Base-by-base conservation (phyloP, 257 asterid species). In the Ilex asprella region DNA sequence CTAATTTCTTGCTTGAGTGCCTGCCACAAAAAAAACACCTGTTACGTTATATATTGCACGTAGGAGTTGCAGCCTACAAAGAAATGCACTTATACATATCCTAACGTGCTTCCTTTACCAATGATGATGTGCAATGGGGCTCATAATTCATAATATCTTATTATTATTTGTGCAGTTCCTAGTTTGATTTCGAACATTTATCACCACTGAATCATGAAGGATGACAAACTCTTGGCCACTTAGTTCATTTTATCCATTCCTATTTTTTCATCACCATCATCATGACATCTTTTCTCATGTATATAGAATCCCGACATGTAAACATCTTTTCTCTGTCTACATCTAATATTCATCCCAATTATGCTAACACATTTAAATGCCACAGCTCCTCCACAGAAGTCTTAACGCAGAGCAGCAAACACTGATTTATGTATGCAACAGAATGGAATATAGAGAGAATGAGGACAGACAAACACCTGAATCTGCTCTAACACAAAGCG, bases 1-100 rank as follows among this genome's bases (percentile, higher is more conserved):
- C 99, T 87, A 43, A 89, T 76, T 67, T 93, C 95, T 69, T 82
- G 84, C 78, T 87, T 93, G 55, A 93, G 93, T 47, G 67, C 86
- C 99, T 92, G 81, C 30, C 31, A 53, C 11, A 49, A 49, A 75
- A 49, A 75, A 54, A 52, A 32, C 4, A 10, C 3, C 13, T 35
- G 52, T 46, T 46, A 6, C 12, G 12, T 41, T 7, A 6, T 41
- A 41, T 6, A 11, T 7, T 41, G 47, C 47, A 41, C 12, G 7
- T 11, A 7, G 12, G 12, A 41, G 7, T 11, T 41, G 7, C 12
- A 41, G 47, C 7, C 12, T 7, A 7, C 7, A 41, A 41, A 41
- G 10, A 6, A 7, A 41, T 41, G 12, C 13, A 10, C 10, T 0
- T 46, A 46, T 10, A 46, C 13, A 46, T 10, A 2, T 14, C 3